phyloP scores from a whole-genome alignment of 1,284 basidiomycete species.

The Ganoderma boninense region DNA sequence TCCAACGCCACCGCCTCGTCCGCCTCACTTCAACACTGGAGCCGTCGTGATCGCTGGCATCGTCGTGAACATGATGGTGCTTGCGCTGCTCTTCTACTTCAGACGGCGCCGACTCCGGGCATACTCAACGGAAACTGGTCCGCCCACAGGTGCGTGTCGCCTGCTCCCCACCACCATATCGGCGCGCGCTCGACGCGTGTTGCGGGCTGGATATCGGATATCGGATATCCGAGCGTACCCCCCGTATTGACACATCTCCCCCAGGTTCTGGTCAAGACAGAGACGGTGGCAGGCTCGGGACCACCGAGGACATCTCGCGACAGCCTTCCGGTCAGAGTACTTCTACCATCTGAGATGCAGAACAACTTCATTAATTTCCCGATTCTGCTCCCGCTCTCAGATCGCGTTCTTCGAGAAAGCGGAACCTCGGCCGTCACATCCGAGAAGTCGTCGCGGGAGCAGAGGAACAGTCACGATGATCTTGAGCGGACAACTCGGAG shows the following conservation, averaged over 20 bases:
- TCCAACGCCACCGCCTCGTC: neutral
- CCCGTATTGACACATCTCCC: neutral
- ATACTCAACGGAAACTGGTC: neutral
- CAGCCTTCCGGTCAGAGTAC: neutral
- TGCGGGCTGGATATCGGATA: too few relatives aligned
- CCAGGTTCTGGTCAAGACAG: neutral
- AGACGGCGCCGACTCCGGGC: neutral
- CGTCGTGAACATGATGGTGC: neutral
- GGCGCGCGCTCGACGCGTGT: too few relatives aligned
- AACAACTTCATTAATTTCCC: neutral
- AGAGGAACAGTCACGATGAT: neutral
- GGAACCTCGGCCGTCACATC: neutral
- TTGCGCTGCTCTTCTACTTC: neutral
- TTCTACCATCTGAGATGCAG: neutral
- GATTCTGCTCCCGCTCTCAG: neutral
- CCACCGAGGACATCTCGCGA: neutral
- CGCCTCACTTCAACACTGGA: neutral
- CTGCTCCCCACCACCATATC: too few relatives aligned
- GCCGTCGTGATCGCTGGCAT: neutral
- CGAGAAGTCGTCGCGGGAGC: neutral
- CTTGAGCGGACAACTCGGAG: neutral
- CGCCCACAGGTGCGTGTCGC: neutral
- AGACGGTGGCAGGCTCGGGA: neutral
- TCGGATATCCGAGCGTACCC: too few relatives aligned
- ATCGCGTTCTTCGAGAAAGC: slow-evolving; percentile 47